phyloP scores from a whole-genome alignment of 2,329 filamentous ascomycete species.

The Nothophaeocryptopus gaeumannii region DNA sequence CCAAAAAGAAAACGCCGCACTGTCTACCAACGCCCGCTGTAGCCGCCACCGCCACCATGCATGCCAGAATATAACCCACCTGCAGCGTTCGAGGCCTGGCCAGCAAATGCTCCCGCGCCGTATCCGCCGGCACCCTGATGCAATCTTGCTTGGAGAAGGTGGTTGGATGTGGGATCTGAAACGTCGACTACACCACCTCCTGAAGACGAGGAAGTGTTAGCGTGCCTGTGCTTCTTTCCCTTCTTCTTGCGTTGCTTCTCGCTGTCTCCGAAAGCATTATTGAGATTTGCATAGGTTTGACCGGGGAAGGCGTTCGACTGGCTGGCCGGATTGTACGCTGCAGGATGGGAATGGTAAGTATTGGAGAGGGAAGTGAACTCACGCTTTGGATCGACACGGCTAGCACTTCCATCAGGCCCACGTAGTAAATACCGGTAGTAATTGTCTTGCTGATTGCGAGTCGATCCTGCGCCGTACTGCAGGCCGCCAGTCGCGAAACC shows the following conservation, averaged over 20 bases:
- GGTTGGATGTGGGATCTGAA: slow-evolving; percentile 85
- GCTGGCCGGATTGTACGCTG: slow-evolving; percentile 22
- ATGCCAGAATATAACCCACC: slow-evolving; percentile 31
- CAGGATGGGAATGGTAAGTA: slow-evolving; percentile 22
- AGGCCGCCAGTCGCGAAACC: slow-evolving; percentile 68
- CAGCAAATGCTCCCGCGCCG: slow-evolving; percentile 26
- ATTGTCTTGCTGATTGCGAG: slow-evolving; percentile 33
- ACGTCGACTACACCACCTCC: slow-evolving; percentile 97
- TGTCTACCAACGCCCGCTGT: slow-evolving; percentile 31
- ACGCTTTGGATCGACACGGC: slow-evolving; percentile 31
- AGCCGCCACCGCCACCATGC: slow-evolving; percentile 31
- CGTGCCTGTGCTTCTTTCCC: slow-evolving; percentile 99
- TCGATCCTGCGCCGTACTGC: slow-evolving; percentile 59
- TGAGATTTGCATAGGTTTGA: slow-evolving; percentile 25
- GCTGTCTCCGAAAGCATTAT: slow-evolving; percentile 28
- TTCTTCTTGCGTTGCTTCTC: slow-evolving; percentile 81
- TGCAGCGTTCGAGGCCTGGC: slow-evolving; percentile 24
- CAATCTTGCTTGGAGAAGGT: slow-evolving; percentile 82
- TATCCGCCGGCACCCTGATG: slow-evolving; percentile 77
- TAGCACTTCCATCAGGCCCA: slow-evolving; percentile 19
- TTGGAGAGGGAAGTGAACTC: slow-evolving; percentile 34
- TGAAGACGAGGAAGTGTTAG: slow-evolving; percentile 99
- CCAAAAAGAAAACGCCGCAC: slow-evolving; percentile 12
- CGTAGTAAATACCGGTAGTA: slow-evolving; percentile 25
- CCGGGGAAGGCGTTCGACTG: slow-evolving; percentile 25